phyloP scores from a whole-genome alignment of 805 yeast species.

The Babjeviella inositovora region DNA sequence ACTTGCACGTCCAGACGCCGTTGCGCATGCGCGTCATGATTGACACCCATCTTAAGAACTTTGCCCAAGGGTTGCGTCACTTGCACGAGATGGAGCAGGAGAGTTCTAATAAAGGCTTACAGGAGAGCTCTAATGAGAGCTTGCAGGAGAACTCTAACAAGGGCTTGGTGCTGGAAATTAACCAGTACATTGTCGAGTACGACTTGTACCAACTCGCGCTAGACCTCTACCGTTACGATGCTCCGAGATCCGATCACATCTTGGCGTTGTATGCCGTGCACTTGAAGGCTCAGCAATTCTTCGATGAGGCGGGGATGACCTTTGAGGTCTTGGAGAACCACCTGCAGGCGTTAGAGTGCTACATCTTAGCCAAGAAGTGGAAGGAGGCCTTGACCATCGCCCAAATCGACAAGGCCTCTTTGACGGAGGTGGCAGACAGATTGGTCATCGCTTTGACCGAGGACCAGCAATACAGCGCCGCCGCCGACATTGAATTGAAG shows the following conservation, averaged over 20 bases:
- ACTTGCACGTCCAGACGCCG: constrained; percentile 50
- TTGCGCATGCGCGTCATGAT: constrained; percentile 59
- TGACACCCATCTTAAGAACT: constrained; percentile 61
- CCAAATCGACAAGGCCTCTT: constrained; percentile 16
- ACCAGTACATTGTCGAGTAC: constrained; percentile 55
- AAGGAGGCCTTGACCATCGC: constrained; percentile 63
- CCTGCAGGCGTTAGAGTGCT: constrained; percentile 54
- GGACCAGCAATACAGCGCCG: constrained; percentile 60
- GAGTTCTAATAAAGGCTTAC: too few species aligned
- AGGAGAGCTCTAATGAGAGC: too few species aligned
- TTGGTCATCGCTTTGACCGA: constrained; percentile 46
- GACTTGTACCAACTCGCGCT: constrained; percentile 58
- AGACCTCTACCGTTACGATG: constrained; percentile 39
- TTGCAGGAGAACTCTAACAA: constrained; percentile 9
- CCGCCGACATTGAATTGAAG: constrained; percentile 59
- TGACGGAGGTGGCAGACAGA: constrained; percentile 33
- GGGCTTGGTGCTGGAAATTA: constrained; percentile 32
- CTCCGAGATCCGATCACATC: constrained; percentile 33
- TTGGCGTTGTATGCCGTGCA: constrained; percentile 46
- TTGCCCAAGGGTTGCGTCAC: constrained; percentile 53
- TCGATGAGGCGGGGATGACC: constrained; percentile 62
- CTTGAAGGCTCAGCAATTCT: constrained; percentile 38
- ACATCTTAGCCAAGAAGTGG: constrained; percentile 65
- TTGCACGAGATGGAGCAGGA: constrained; percentile 30
- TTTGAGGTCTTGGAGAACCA: constrained; percentile 51